phyloP scores from a whole-genome alignment of 345 rosid species.

The Erucastrum elatum region DNA sequence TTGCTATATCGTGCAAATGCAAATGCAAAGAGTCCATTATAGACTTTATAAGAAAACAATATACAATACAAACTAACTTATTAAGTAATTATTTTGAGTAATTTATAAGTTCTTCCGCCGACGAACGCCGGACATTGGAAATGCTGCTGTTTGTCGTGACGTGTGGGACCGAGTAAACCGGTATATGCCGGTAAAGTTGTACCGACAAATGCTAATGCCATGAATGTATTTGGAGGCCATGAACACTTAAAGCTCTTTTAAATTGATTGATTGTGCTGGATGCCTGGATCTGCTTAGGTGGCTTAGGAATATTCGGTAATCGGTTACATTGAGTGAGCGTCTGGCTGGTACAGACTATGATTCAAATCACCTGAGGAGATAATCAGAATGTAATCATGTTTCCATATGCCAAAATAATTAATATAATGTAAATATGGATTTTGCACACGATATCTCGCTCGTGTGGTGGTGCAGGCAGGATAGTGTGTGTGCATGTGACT shows the following conservation, averaged over 20 bases:
- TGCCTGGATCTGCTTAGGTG: conserved; percentile 27
- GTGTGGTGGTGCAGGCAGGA: conserved; percentile 7
- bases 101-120: conserved; percentile 42
- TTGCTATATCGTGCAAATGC: too few species aligned
- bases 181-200: conserved; percentile 23
- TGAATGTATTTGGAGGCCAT: conserved; percentile 25
- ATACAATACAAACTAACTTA: conserved; percentile 14
- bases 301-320: conserved; percentile 40
- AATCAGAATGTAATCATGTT: conserved; percentile 15
- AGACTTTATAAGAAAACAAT: too few species aligned
- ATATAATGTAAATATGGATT: conserved; percentile 21
- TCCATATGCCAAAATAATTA: not conserved
- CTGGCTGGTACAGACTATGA: conserved; percentile 37
- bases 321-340: conserved; percentile 32
- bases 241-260: conserved; percentile 13
- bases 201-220: conserved; percentile 37
- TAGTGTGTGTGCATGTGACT: conserved; percentile 35
- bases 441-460: conserved; percentile 28
- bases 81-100: not conserved
- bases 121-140: conserved; percentile 46
- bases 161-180: conserved; percentile 27
- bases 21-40: too few species aligned
- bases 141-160: conserved; percentile 38
- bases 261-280: conserved; percentile 11
- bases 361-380: conserved; percentile 31